These are phyloP conservation scores for Acanthamoeba quina DNA, from an alignment of 208 protist species.

Conservation along the genomic window DNA sequence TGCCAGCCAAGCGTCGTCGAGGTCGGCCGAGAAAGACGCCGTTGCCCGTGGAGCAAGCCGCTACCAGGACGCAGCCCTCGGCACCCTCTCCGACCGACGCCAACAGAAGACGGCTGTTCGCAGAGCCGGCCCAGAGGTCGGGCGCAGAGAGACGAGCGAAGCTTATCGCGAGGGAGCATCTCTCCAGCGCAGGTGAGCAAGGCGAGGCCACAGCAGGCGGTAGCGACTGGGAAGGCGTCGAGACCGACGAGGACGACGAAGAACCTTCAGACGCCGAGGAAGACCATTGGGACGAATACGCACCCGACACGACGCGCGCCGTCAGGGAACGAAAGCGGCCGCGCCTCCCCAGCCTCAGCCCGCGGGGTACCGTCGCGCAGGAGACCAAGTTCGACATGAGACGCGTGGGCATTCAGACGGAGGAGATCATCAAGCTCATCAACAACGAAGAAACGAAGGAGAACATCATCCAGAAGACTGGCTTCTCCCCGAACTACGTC, in stretches of 20 bases:
- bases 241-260: not conserved
- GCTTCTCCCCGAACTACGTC: conserved; percentile 40
- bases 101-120: not conserved
- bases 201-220: not conserved
- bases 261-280: not conserved
- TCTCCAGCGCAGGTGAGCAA: not conserved
- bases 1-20: not conserved
- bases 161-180: not conserved
- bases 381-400: not conserved
- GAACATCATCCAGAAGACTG: not conserved
- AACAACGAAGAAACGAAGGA: conserved; percentile 22
- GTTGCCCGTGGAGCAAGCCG: not conserved
- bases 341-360: not conserved
- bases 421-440: conserved; percentile 49
- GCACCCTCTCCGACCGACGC: not conserved
- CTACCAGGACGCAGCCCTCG: not conserved
- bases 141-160: not conserved
- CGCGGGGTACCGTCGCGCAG: not conserved
- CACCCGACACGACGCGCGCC: not conserved
- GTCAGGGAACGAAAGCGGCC: not conserved
- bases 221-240: not conserved
- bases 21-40: not conserved
- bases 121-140: not conserved
- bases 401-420: not conserved
- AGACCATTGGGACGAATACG: not conserved